Percentiles rank a stretch among this genome's conserved stretches.
These are phyloP conservation scores for Stentor roeselii DNA, from an alignment of 73 alveolate species.

Conservation along the genomic window DNA sequence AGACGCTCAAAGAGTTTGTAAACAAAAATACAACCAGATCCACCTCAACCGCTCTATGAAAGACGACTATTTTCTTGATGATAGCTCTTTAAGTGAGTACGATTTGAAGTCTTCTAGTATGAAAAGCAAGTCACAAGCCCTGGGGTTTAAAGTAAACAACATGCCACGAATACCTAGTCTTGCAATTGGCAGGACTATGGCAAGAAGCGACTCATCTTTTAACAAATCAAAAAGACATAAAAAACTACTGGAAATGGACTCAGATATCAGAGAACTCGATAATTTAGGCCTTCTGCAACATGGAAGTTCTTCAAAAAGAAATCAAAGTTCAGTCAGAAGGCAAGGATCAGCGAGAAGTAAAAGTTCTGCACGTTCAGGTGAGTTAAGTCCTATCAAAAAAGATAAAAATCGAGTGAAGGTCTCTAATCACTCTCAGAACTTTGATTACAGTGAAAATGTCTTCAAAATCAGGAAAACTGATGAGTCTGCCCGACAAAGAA, in stretches of 20 bases:
- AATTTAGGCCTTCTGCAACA: neutral
- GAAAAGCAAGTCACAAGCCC: neutral
- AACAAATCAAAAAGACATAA: neutral
- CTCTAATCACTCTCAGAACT: neutral
- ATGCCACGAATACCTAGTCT: neutral
- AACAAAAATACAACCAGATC: neutral
- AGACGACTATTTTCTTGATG: neutral
- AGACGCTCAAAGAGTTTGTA: neutral
- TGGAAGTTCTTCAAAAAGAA: neutral
- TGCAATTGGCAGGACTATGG: neutral
- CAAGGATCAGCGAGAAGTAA: too few relatives aligned
- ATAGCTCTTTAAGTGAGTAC: neutral
- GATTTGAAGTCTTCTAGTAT: neutral
- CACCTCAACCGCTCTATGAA: neutral
- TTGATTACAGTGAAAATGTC: neutral
- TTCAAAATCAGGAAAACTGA: neutral
- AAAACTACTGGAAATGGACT: neutral
- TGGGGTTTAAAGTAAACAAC: neutral
- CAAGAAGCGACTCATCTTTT: neutral
- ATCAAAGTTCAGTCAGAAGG: neutral
- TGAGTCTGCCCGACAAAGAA: neutral
- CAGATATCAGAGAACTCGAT: slow-evolving; percentile 19
- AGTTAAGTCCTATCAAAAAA: neutral
- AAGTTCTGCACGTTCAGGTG: neutral
- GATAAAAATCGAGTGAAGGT: neutral